Base-by-base conservation (phyloP, 148 eudicot species). In the Nepenthes gracilis region DNA sequence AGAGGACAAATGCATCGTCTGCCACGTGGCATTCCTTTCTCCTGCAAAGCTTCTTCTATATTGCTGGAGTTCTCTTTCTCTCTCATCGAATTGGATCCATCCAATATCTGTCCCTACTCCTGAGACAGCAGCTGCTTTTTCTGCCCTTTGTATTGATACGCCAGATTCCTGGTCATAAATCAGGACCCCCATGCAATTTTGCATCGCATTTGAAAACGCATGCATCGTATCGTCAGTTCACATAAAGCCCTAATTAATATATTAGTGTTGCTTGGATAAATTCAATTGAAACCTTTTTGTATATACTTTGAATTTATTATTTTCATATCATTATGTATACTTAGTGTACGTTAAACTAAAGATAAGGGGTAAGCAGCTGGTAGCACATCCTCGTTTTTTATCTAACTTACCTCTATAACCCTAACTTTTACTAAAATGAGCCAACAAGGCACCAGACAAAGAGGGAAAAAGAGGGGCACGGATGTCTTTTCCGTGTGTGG, bases 21-120 rank as follows among this genome's bases (percentile, higher is more conserved):
- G 75, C 85, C 87, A 85, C 76, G 87, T 85, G 81, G 67, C 83
- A 76, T 85, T 85, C 81, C 68, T 78, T 70, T 77, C 75, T 34
- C 61, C 61, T 53, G 45, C 12, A 36, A 58, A 37, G 50, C 34
- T 50, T 43, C 66, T 67, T 64, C 59, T 59, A 47, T 43, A 55
- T 52, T 69, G 58, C 36, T 64, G 61, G 37, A 61, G 40, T 61
- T 62, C 67, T 54, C 58, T 71, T 59, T 70, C 69, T 57, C 48
- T 61, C 70, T 43, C 45, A 3, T 40, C 6, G 8, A 40, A 40
- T 3, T 40, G 45, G 45, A 8, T 40, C 45, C 45, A 4, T 3
- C 45, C 45, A 3, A 4, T 8, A 3, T 40, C 45, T 40, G 45
- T 40, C 69, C 72, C 65, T 60, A 59, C 66, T 47, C 53, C 61